phyloP scores from a whole-genome alignment of 2,329 filamentous ascomycete genomes.

The Pseudogymnoascus sp. region DNA sequence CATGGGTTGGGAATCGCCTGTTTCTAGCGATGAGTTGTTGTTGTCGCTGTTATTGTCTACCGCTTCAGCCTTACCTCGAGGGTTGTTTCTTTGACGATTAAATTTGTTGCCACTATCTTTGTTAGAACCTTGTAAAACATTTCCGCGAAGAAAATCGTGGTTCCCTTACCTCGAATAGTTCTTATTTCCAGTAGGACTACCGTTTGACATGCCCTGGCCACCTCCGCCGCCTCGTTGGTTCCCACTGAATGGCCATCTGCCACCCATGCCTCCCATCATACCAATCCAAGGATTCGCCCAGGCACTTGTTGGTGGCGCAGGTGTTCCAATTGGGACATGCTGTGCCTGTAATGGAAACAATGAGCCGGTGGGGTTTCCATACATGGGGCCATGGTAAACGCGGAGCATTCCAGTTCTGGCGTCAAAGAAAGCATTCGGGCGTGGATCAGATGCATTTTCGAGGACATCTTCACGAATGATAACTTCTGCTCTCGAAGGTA shows the following conservation, averaged over 20 bases:
- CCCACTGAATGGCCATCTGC: neutral
- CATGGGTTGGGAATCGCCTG: slow-evolving; percentile 6
- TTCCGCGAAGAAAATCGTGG: neutral
- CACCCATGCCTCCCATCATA: neutral
- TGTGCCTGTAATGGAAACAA: slow-evolving; percentile 37
- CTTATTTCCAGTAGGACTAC: neutral
- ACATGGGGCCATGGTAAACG: slow-evolving; percentile 49
- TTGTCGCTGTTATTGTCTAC: neutral
- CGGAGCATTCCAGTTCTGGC: slow-evolving; percentile 42
- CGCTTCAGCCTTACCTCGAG: neutral
- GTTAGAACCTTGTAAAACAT: neutral
- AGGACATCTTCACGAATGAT: slow-evolving; percentile 49
- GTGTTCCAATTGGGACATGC: slow-evolving; percentile 20
- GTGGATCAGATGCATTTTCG: slow-evolving; percentile 43
- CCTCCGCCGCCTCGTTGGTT: neutral
- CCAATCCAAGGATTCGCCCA: neutral
- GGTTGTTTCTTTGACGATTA: neutral
- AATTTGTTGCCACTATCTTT: neutral
- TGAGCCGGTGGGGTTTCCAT: slow-evolving; percentile 41
- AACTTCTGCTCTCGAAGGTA: slow-evolving; percentile 40
- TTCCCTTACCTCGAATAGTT: neutral
- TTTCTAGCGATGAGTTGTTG: neutral
- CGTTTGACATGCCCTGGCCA: neutral
- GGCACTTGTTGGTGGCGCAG: neutral
- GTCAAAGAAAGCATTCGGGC: slow-evolving; percentile 53